Base-by-base conservation (phyloP, 2,329 filamentous ascomycete species). In the Hypomyces rosellus region DNA sequence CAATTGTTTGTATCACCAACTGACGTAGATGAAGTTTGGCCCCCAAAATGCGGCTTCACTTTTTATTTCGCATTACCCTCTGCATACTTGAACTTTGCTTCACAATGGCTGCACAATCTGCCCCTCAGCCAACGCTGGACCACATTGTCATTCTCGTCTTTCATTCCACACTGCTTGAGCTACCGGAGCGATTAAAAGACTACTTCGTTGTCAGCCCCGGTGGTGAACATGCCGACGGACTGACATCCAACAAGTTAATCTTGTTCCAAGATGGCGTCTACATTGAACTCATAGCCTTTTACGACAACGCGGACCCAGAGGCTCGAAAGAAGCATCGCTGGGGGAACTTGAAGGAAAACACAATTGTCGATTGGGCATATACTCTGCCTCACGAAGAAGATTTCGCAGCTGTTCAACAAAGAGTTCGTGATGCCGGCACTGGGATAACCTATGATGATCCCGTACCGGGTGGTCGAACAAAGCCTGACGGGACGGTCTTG, bases 71-170 rank as follows among this genome's bases (percentile, higher is more conserved):
- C 14, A 14, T 15, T 39, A 16, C n/a, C 16, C 6, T 15, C 37
- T n/a, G 14, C 12, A 8, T 5, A 12, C 18, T 25, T 7, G 13
- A 12, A 42, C 7, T 6, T 8, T 18, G 5, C 20, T 14, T 25
- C 25, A 6, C 13, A 15, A 45, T 45, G 25, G 25, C 33, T 14
- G 15, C 12, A 5, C 3, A n/a, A 16, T 5, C 37, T 15, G 14
- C 43, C 13, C 45, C 50, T 5, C 46, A 49, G 8, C 69, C 65
- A 22, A 60, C 66, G 7, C 63, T 86, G 13, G 84, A 87, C 64
- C 84, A 87, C 60, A 74, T 86, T 49, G 78, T 86, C 54, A 71
- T 87, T 48, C 74, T 86, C 2, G 66, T 86, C 3, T 77, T 83
- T 0, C 70, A 77, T 54, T 54, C 65, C 3, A 70, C 73, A 18